Evolutionary conservation across 2,329 filamentous ascomycete species (phyloP).

Genomic region (Fusarium zealandicum): DNA sequence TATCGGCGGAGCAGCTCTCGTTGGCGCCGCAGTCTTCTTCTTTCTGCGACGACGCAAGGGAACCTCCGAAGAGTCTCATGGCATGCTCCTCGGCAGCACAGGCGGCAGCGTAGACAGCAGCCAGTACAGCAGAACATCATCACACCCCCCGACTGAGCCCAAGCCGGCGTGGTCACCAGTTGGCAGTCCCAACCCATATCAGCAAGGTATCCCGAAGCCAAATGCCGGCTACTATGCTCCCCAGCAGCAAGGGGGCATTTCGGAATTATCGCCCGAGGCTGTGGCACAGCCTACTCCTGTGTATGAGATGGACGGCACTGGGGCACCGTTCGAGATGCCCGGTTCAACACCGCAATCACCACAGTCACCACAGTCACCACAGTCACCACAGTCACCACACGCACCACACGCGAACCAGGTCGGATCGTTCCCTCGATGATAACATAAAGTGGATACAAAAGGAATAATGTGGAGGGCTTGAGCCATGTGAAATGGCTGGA

Average conservation of each 20-base stretch:
- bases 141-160: conserved; percentile 33
- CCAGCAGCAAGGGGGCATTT: not conserved
- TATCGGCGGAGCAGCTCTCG: conserved; percentile 39
- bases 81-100: conserved; percentile 41
- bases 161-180: conserved; percentile 26
- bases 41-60: conserved; percentile 42
- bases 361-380: not conserved
- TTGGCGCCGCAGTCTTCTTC: conserved; percentile 38
- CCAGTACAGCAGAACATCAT: conserved; percentile 25
- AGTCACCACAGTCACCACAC: not conserved
- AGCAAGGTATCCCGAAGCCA: conserved; percentile 1
- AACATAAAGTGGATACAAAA: not conserved
- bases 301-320: conserved; percentile 39
- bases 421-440: not conserved
- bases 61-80: conserved; percentile 40
- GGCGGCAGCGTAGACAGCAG: too few species aligned
- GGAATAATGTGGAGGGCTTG: not conserved
- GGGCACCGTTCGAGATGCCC: conserved; percentile 25
- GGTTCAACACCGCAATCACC: conserved; percentile 7
- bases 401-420: not conserved
- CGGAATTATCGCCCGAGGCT: conserved; percentile 22
- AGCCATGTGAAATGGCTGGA: not conserved
- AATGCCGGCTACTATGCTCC: not conserved
- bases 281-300: conserved; percentile 7
- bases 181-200: conserved; percentile 5